Conservation (phyloP, 805 yeast genomes). For the Candida suzukii region DNA sequence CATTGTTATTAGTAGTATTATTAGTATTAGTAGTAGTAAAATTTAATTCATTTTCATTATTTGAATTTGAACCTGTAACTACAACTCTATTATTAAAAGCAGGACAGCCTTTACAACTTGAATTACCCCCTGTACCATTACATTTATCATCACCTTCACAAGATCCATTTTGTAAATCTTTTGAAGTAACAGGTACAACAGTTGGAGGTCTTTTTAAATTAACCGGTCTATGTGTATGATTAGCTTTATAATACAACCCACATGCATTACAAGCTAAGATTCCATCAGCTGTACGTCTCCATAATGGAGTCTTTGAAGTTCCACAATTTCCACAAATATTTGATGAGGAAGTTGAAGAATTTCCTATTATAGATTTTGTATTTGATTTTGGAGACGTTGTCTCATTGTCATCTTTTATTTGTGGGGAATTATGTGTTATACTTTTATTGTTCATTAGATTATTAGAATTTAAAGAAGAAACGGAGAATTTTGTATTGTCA, state of each 20-base stretch:
- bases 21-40: too few relatives aligned
- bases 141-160: constrained; percentile 76
- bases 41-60: background rate
- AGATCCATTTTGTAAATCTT: constrained; percentile 36
- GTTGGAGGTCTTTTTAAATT: constrained; percentile 54
- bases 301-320: constrained; percentile 48
- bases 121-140: constrained; percentile 82
- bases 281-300: constrained; percentile 55
- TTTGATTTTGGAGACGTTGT: too few relatives aligned
- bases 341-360: background rate
- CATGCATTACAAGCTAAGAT: constrained; percentile 53
- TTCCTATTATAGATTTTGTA: too few relatives aligned
- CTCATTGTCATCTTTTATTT: too few relatives aligned
- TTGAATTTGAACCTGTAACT: constrained; percentile 12
- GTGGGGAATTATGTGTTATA: too few relatives aligned
- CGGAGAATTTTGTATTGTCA: too few relatives aligned
- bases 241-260: constrained; percentile 48
- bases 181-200: constrained; percentile 33
- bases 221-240: constrained; percentile 60
- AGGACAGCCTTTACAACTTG: constrained; percentile 78
- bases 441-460: too few relatives aligned
- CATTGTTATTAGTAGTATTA: too few relatives aligned
- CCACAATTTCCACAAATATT: constrained; percentile 44
- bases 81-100: constrained; percentile 68
- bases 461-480: too few relatives aligned